Conservation (phyloP, 2,329 filamentous ascomycete species). For the Venturia nashicola region DNA sequence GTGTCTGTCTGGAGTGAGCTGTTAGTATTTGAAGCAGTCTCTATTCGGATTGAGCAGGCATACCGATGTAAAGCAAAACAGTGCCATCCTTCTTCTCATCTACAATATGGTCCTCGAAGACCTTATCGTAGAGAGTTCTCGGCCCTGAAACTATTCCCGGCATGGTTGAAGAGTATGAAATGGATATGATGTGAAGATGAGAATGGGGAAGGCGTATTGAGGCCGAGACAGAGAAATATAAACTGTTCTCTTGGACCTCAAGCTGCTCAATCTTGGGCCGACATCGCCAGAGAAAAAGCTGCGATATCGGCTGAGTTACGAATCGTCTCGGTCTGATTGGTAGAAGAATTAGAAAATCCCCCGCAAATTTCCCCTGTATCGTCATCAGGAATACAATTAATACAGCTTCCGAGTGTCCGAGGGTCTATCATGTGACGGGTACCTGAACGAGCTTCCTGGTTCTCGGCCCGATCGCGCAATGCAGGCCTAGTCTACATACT, state of each 20-base stretch:
- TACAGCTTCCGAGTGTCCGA: too few species aligned
- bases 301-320: not conserved
- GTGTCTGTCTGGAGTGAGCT: constrained; percentile 57
- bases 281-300: not conserved
- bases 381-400: too few species aligned
- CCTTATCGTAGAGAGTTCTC: constrained; percentile 93
- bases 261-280: not conserved
- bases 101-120: constrained; percentile 87
- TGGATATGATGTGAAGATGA: not conserved
- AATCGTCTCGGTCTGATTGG: not conserved
- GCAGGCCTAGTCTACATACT: not conserved
- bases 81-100: constrained; percentile 93
- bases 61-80: constrained; percentile 84
- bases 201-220: not conserved
- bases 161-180: constrained; percentile 39
- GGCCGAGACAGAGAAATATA: not conserved
- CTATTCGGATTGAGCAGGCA: constrained; percentile 18
- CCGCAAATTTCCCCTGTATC: not conserved
- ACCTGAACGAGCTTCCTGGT: too few species aligned
- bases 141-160: constrained; percentile 59
- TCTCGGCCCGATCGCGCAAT: not conserved
- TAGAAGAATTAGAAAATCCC: not conserved
- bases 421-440: too few species aligned
- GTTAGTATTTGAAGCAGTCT: not conserved
- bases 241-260: not conserved